Base-by-base conservation (phyloP, 345 rosid genomes). In the Salix exigua region DNA sequence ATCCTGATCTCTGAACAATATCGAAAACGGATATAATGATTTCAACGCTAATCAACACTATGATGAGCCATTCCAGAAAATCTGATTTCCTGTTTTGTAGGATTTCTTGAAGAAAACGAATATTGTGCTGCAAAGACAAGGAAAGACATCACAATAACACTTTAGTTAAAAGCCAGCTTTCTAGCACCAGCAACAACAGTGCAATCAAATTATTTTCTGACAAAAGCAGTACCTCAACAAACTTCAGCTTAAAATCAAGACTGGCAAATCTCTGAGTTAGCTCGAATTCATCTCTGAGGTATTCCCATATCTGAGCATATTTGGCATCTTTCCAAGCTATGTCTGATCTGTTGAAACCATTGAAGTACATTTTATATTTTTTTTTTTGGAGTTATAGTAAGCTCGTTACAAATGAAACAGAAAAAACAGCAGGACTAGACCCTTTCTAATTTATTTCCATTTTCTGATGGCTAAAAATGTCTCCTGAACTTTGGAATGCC, bases 311-410 rank as follows among this genome's bases (percentile, higher is more conserved):
- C 88, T 91, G 92, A 65, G 89, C 92, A 81, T 88, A 96, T 81
- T 93, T 96, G 5, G 97, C 99, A 82, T 96, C 92, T 80, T 96
- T 96, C 99, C 99, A 96, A 19, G 98, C 98, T 70, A 93, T 96
- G 80, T 96, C 99, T 17, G 97, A 96, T 85, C 99, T 95, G 87
- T 80, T 76, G 50, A 46, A 68, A 74, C 72, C 70, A 72, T 14
- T 14, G 67, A n/a, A 48, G 28, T 9, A 72, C 35, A 0, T 35
- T 35, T 35, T 35, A 5, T 31, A 31, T 31, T 31, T 33, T 17
- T 66, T 66, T 37, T 68, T 60, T 68, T 50, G 14, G 17, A 61
- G 14, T 46, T 48, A 25, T 0, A 23, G 26, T 11, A 60, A 11
- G 8, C 33, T 33, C 18, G 14, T 2, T 14, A 31, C 46, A 67